Conservation (phyloP, 306 rosid species). For the Geum urbanum region DNA sequence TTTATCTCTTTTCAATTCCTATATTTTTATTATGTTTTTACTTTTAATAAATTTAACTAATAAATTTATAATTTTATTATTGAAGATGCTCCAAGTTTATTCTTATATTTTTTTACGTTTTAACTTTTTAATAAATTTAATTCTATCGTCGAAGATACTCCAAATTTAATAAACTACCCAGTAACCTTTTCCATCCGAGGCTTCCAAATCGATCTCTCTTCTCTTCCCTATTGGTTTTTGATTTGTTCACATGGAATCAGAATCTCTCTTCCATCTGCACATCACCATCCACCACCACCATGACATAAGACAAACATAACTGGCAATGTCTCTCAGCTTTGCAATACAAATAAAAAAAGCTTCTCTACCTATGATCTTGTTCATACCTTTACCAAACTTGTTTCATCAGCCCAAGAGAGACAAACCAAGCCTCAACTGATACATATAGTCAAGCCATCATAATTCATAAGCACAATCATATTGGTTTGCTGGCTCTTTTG, state of each 20-base stretch:
- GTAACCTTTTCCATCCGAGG: not conserved
- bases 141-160: too few species aligned
- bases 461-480: constrained; percentile 7
- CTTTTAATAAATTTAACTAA: too few species aligned
- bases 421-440: constrained; percentile 31
- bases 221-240: not conserved
- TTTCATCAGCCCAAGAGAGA: constrained; percentile 31
- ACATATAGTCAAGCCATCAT: constrained; percentile 10
- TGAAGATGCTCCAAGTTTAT: too few species aligned
- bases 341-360: constrained; percentile 1
- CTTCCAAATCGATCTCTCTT: not conserved
- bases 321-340: constrained; percentile 25
- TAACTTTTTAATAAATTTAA: too few species aligned
- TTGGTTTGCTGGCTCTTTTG: constrained; percentile 26
- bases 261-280: constrained; percentile 18
- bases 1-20: too few species aligned
- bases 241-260: constrained; percentile 18
- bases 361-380: constrained; percentile 21
- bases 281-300: constrained; percentile 19
- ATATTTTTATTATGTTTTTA: too few species aligned
- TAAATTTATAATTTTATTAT: too few species aligned
- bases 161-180: constrained; percentile 22
- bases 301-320: constrained; percentile 30
- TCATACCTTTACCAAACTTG: constrained; percentile 12
- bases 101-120: too few species aligned